Evolutionary conservation across 768 basidiomycete species (phyloP).

Genomic region (Mycena alexandri): DNA sequence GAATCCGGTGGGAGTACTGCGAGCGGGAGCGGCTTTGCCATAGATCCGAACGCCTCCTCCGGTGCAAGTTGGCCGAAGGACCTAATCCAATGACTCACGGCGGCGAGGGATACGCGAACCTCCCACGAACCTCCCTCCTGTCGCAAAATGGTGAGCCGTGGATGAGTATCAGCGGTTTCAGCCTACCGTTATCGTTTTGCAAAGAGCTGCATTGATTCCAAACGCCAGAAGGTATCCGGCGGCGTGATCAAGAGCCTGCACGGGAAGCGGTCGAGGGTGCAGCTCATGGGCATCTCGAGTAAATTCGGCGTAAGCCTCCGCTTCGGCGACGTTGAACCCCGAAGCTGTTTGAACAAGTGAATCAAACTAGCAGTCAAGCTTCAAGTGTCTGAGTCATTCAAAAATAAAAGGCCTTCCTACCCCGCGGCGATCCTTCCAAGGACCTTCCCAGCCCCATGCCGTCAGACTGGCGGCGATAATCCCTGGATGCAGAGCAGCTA

Average conservation of each 20-base stretch:
- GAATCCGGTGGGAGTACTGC: slow-evolving; percentile 46
- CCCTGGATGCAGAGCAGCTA: slow-evolving; percentile 55
- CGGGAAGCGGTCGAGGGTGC: slow-evolving; percentile 56
- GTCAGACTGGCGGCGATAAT: slow-evolving; percentile 67
- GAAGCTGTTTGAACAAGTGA: slow-evolving; percentile 73
- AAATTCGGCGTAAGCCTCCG: slow-evolving; percentile 56
- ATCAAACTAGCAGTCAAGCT: slow-evolving; percentile 61
- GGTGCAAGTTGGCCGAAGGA: slow-evolving; percentile 62
- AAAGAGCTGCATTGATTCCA: slow-evolving; percentile 68
- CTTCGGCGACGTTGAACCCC: slow-evolving; percentile 72
- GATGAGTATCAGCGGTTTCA: neutral
- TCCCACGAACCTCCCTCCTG: slow-evolving; percentile 75
- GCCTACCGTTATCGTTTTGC: slow-evolving; percentile 62
- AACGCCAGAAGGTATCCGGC: slow-evolving; percentile 71
- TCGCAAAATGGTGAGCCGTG: neutral
- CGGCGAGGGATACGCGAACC: slow-evolving; percentile 70
- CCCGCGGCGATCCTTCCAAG: slow-evolving; percentile 66
- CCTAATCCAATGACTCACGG: slow-evolving; percentile 68
- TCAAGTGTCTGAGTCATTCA: slow-evolving; percentile 10
- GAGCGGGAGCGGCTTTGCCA: slow-evolving; percentile 55
- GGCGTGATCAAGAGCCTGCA: slow-evolving; percentile 72
- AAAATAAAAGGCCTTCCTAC: slow-evolving; percentile 44
- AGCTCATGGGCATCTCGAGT: slow-evolving; percentile 24
- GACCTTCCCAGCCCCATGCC: slow-evolving; percentile 71
- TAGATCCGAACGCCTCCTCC: slow-evolving; percentile 53